A percentile compares a stretch with the other conserved stretches of the same genome.
These are phyloP conservation scores for Citrus sp. DNA, from an alignment of 345 rosid genomes.

Conservation along the genomic window DNA sequence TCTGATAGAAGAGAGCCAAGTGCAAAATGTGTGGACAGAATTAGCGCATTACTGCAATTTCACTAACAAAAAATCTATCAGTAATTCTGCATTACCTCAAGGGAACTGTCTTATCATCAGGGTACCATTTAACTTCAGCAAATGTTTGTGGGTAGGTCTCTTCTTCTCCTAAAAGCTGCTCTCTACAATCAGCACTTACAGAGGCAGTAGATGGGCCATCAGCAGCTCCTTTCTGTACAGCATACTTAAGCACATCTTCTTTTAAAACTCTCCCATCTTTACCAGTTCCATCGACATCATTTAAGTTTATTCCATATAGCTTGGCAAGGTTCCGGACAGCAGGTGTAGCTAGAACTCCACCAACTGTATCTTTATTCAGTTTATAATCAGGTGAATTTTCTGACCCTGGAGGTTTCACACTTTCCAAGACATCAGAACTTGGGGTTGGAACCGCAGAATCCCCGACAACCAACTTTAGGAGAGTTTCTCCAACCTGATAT, in stretches of 20 bases:
- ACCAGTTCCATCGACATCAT: slow-evolving; percentile 65
- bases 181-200: slow-evolving; percentile 18
- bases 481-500: slow-evolving; percentile 88
- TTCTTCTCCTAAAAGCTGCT: slow-evolving; percentile 24
- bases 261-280: slow-evolving; percentile 71
- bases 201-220: slow-evolving; percentile 33
- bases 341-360: slow-evolving; percentile 66
- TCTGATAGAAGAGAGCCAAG: background rate
- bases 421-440: slow-evolving; percentile 20
- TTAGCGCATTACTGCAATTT: background rate
- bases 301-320: slow-evolving; percentile 57
- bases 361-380: slow-evolving; percentile 22
- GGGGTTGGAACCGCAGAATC: slow-evolving; percentile 32
- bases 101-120: slow-evolving; percentile 58
- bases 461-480: slow-evolving; percentile 61
- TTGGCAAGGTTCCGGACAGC: slow-evolving; percentile 81
- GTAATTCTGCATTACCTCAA: slow-evolving; percentile 46
- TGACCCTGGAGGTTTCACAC: slow-evolving; percentile 16
- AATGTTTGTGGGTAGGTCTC: slow-evolving; percentile 11
- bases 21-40: background rate
- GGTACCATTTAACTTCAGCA: slow-evolving; percentile 21
- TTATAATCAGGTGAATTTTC: slow-evolving; percentile 25
- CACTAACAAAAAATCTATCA: background rate
- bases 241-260: slow-evolving; percentile 66
- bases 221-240: slow-evolving; percentile 43